Conservation (phyloP, 257 asterid genomes). For the Fraxinus pennsylvanica region DNA sequence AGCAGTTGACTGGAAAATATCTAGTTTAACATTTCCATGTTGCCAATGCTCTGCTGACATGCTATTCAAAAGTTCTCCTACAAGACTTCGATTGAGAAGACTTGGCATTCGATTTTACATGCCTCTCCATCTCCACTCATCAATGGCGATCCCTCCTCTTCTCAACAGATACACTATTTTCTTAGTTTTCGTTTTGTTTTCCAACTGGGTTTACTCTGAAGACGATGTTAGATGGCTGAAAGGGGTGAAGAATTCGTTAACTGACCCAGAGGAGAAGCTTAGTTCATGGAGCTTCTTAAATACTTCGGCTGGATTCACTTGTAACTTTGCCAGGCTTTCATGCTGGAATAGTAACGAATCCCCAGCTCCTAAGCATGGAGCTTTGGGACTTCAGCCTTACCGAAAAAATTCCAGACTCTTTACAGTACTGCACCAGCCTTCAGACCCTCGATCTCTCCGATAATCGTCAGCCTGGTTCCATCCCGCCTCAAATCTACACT, state of each 20-base stretch:
- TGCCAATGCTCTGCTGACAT: no score
- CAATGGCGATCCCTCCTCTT: not conserved
- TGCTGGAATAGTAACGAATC: constrained; percentile 48
- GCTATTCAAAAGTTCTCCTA: no score
- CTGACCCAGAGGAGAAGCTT: constrained; percentile 35
- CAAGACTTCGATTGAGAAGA: not conserved
- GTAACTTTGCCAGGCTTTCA: constrained; percentile 31
- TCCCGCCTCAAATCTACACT: constrained; percentile 64
- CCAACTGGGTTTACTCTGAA: constrained; percentile 19
- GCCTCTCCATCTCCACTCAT: not conserved
- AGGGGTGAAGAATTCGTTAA: constrained; percentile 38
- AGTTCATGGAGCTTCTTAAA: constrained; percentile 39
- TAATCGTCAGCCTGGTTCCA: constrained; percentile 66
- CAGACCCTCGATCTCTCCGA: constrained; percentile 70
- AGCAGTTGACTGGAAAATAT: no score
- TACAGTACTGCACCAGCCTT: constrained; percentile 45
- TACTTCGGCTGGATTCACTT: constrained; percentile 32
- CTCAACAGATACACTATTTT: not conserved
- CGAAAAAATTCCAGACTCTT: constrained; percentile 33
- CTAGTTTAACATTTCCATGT: no score
- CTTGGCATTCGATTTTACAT: not conserved
- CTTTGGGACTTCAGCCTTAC: constrained; percentile 33
- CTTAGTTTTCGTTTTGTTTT: not conserved
- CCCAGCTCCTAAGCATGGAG: constrained; percentile 27
- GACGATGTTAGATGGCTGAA: constrained; percentile 47